Evolutionary conservation across 1,284 basidiomycete species (phyloP).

Genomic region (Malassezia slooffiae): DNA sequence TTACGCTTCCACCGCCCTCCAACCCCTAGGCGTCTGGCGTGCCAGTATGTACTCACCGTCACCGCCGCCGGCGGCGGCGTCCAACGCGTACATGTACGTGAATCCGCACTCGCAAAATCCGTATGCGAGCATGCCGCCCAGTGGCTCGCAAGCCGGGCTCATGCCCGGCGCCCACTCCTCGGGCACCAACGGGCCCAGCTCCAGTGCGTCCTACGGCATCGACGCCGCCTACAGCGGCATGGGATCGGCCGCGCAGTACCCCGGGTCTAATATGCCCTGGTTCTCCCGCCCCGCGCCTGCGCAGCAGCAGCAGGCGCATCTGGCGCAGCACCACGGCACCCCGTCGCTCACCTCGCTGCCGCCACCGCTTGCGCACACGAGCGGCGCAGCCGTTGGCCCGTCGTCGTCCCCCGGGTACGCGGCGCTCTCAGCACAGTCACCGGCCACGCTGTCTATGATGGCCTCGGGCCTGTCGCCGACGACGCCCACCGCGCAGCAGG

Average conservation of each 20-base stretch:
- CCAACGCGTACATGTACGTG: constrained; percentile 14
- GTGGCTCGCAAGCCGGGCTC: too few relatives aligned
- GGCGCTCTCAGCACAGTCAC: constrained; percentile 21
- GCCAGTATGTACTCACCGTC: constrained; percentile 14
- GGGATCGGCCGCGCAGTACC: not conserved
- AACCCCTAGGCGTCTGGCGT: not conserved
- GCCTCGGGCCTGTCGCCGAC: constrained; percentile 21
- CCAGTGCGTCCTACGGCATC: not conserved
- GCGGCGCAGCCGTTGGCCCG: constrained; percentile 16
- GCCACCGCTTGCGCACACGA: constrained; percentile 25
- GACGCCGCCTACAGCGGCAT: not conserved
- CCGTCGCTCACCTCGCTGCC: constrained; percentile 38
- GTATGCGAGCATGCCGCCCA: not conserved
- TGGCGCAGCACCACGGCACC: constrained; percentile 28
- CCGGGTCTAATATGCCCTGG: constrained; percentile 4
- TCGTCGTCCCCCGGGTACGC: constrained; percentile 34
- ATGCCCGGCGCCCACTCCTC: not conserved
- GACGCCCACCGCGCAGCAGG: not conserved
- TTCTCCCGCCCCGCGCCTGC: constrained; percentile 3
- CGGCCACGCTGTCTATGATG: constrained; percentile 28
- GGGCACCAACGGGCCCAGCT: not conserved
- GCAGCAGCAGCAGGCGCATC: not conserved
- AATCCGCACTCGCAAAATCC: constrained; percentile 6
- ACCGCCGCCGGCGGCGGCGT: constrained; percentile 9
- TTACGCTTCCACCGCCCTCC: not conserved